Conservation (phyloP, 1,284 basidiomycete species). For the Porogramme epimiltina region DNA sequence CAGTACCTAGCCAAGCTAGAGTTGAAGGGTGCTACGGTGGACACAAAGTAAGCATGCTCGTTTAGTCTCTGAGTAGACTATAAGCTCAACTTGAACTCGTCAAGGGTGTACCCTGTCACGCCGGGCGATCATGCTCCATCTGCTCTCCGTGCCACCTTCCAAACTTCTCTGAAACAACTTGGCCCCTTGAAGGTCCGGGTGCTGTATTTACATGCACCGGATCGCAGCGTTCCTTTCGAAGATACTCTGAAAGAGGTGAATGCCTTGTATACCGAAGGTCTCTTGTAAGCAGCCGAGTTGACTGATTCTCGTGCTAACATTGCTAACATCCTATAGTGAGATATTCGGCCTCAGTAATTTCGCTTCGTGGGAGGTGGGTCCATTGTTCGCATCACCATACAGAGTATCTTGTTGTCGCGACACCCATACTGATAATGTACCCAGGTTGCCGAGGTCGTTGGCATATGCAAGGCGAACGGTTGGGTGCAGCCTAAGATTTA, state of each 20-base stretch:
- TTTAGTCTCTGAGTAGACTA: too few relatives aligned
- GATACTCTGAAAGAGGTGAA: slow-evolving; percentile 47
- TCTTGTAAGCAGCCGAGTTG: slow-evolving; percentile 46
- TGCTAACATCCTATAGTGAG: slow-evolving; percentile 29
- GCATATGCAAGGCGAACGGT: slow-evolving; percentile 50
- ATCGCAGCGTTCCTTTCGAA: slow-evolving; percentile 47
- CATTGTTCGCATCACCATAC: too few relatives aligned
- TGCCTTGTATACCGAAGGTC: slow-evolving; percentile 44
- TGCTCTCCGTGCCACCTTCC: slow-evolving; percentile 38
- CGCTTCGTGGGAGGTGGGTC: slow-evolving; percentile 41
- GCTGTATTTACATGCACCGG: slow-evolving; percentile 50
- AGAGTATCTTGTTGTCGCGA: too few relatives aligned
- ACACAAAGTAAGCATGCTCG: slow-evolving; percentile 57
- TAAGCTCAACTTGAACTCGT: too few relatives aligned
- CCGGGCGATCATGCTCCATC: slow-evolving; percentile 42
- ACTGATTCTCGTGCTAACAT: neutral
- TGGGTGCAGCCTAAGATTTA: slow-evolving; percentile 57
- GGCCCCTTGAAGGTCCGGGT: slow-evolving; percentile 41
- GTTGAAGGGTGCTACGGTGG: slow-evolving; percentile 43
- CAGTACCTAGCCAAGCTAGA: slow-evolving; percentile 47
- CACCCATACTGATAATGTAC: neutral
- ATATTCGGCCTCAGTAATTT: slow-evolving; percentile 52
- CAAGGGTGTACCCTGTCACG: slow-evolving; percentile 44
- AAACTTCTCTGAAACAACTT: slow-evolving; percentile 40
- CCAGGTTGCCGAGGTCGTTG: slow-evolving; percentile 56